These are phyloP conservation scores for Tolypocladium sp. DNA, from an alignment of 2,329 filamentous ascomycete species.

Conservation along the genomic window DNA sequence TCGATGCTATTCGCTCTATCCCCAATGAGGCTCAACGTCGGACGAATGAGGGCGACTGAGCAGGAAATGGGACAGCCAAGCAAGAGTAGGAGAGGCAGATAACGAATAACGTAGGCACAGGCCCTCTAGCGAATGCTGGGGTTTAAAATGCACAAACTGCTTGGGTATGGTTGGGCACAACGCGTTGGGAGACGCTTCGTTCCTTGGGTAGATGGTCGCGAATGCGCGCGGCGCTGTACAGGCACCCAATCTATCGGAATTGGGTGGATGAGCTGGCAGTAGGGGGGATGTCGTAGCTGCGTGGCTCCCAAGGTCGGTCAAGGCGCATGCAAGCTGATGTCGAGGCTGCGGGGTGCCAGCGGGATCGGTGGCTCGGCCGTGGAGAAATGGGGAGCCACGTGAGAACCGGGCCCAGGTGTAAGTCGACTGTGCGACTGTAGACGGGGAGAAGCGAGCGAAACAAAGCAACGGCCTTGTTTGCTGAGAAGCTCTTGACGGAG, in stretches of 20 bases:
- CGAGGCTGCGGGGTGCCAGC: slow-evolving; percentile 19
- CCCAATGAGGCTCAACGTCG: slow-evolving; percentile 3
- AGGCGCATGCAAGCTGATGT: slow-evolving; percentile 53
- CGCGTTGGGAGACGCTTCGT: slow-evolving; percentile 25
- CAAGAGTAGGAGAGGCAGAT: slow-evolving; percentile 6
- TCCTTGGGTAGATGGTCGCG: slow-evolving; percentile 32
- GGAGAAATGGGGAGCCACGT: slow-evolving; percentile 32
- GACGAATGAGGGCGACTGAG: slow-evolving; percentile 9
- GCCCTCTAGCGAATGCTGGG: slow-evolving; percentile 16
- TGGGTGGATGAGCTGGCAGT: slow-evolving; percentile 55
- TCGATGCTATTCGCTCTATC: slow-evolving; percentile 12
- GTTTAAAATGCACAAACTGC: slow-evolving; percentile 21
- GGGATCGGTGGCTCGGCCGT: slow-evolving; percentile 21
- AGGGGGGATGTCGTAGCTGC: slow-evolving; percentile 32
- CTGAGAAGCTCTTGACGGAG: slow-evolving; percentile 14
- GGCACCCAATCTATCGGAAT: slow-evolving; percentile 46
- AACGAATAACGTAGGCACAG: slow-evolving; percentile 13
- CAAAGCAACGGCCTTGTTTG: slow-evolving; percentile 11
- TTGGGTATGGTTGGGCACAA: slow-evolving; percentile 36
- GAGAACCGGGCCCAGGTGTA: slow-evolving; percentile 13
- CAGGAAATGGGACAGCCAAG: slow-evolving; percentile 5
- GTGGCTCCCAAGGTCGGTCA: slow-evolving; percentile 43
- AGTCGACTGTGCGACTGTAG: slow-evolving; percentile 3
- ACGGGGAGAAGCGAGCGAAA: slow-evolving; percentile 11
- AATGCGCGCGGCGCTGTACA: slow-evolving; percentile 33